phyloP scores from a whole-genome alignment of 2,329 filamentous ascomycete genomes.

The Acrodontium crateriforme region DNA sequence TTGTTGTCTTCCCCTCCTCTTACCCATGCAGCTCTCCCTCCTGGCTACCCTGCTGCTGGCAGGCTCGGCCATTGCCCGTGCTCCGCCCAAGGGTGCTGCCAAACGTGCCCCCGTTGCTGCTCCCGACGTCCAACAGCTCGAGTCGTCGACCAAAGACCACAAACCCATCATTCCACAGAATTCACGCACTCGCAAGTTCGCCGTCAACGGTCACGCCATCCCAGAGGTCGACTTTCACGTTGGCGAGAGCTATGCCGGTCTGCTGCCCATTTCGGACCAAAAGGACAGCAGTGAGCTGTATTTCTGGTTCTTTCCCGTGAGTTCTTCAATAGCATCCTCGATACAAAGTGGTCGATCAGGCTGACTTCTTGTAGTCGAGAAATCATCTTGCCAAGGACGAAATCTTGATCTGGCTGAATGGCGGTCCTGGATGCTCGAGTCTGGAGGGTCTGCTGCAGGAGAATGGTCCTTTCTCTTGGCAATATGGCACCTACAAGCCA shows the following conservation, averaged over 20 bases:
- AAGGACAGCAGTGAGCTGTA: conserved; percentile 26
- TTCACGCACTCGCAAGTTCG: conserved; percentile 30
- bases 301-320: conserved; percentile 41
- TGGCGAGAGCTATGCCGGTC: conserved; percentile 21
- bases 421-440: conserved; percentile 31
- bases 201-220: conserved; percentile 17
- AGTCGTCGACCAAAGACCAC: too few species aligned
- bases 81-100: too few species aligned
- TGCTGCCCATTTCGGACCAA: conserved; percentile 19
- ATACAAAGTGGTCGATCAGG: background rate
- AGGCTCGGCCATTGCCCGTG: too few species aligned
- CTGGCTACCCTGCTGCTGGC: too few species aligned
- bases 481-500: conserved; percentile 28
- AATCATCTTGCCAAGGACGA: conserved; percentile 29
- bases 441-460: conserved; percentile 37
- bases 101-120: too few species aligned
- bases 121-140: too few species aligned
- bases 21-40: too few species aligned
- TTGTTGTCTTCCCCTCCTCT: too few species aligned
- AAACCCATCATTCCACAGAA: conserved; percentile 28
- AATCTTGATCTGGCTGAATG: conserved; percentile 26
- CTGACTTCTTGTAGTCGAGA: conserved; percentile 4
- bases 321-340: conserved; percentile 22
- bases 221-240: conserved; percentile 24
- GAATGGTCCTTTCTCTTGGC: conserved; percentile 33